A percentile compares a stretch with the other conserved stretches of the same genome.
These are phyloP conservation scores for Erythrophleum ivorense DNA, from an alignment of 331 rosid species.

Conservation along the genomic window DNA sequence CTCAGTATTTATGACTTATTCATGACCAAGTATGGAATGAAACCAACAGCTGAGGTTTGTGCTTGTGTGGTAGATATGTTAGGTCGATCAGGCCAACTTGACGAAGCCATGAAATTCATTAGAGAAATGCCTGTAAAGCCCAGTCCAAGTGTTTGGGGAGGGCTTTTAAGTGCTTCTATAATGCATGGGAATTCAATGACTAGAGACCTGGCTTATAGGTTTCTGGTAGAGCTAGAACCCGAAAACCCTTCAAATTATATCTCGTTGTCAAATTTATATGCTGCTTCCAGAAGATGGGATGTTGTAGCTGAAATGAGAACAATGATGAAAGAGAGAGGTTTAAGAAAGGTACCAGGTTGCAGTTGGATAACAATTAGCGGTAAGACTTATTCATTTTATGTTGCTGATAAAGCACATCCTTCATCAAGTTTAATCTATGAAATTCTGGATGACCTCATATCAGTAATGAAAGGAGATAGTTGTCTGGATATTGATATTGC, in stretches of 20 bases:
- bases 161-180: slow-evolving; percentile 67
- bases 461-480: slow-evolving; percentile 57
- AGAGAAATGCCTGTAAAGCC: slow-evolving; percentile 63
- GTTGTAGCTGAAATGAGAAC: slow-evolving; percentile 68
- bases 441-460: slow-evolving; percentile 62
- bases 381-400: slow-evolving; percentile 66
- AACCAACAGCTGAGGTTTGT: slow-evolving; percentile 76
- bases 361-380: slow-evolving; percentile 75
- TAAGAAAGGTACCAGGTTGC: slow-evolving; percentile 78
- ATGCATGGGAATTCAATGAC: slow-evolving; percentile 61
- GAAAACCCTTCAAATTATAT: slow-evolving; percentile 78
- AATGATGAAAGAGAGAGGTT: slow-evolving; percentile 73
- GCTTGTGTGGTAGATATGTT: slow-evolving; percentile 80
- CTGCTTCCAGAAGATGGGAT: slow-evolving; percentile 73
- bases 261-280: slow-evolving; percentile 71
- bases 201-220: slow-evolving; percentile 63
- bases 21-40: slow-evolving; percentile 43
- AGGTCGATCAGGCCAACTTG: slow-evolving; percentile 69
- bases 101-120: slow-evolving; percentile 64
- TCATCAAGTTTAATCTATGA: slow-evolving; percentile 60
- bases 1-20: slow-evolving; percentile 57
- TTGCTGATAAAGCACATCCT: slow-evolving; percentile 77
- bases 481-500: slow-evolving; percentile 50
- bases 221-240: slow-evolving; percentile 71
- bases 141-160: slow-evolving; percentile 80